A percentile compares a stretch with the other conserved stretches of the same genome.
These are phyloP conservation scores for Mycosphaerella sp. DNA, from an alignment of 2,329 filamentous ascomycete species.

Conservation along the genomic window DNA sequence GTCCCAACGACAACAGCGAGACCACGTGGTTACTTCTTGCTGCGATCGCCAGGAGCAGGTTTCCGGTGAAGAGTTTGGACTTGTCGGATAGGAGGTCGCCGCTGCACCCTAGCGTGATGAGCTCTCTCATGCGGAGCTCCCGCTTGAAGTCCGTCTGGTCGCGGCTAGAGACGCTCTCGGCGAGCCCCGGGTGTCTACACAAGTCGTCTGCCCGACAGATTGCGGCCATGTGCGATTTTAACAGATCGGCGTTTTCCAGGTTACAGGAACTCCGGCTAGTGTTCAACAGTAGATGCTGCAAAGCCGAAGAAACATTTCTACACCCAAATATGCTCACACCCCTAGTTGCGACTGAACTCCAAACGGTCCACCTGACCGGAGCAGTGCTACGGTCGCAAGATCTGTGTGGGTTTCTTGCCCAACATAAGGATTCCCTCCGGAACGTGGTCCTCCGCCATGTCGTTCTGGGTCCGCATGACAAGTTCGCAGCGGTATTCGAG, in stretches of 20 bases:
- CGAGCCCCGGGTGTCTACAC: conserved; percentile 1
- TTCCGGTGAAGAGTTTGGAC: background rate
- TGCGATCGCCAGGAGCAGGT: conserved; percentile 1
- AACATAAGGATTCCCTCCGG: background rate
- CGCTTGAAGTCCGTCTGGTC: background rate
- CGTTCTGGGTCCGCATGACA: conserved; percentile 2
- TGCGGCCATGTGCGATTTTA: background rate
- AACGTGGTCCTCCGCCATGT: conserved; percentile 1
- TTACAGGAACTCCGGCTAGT: conserved; percentile 1
- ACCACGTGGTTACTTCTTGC: conserved; percentile 4
- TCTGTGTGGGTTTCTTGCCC: background rate
- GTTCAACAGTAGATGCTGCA: conserved; percentile 1
- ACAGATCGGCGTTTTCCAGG: background rate
- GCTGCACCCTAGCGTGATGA: background rate
- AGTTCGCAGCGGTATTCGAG: background rate
- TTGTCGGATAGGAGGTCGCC: background rate
- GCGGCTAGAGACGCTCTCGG: background rate
- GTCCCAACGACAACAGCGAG: conserved; percentile 1
- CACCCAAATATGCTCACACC: background rate
- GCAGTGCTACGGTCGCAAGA: conserved; percentile 1
- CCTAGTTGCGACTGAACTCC: background rate
- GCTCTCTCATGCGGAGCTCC: background rate
- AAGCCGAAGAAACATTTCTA: background rate
- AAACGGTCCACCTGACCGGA: conserved; percentile 1
- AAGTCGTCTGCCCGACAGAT: background rate